Evolutionary conservation across 441 rosid genomes (phyloP).

Genomic region (Mallotus japonicus): DNA sequence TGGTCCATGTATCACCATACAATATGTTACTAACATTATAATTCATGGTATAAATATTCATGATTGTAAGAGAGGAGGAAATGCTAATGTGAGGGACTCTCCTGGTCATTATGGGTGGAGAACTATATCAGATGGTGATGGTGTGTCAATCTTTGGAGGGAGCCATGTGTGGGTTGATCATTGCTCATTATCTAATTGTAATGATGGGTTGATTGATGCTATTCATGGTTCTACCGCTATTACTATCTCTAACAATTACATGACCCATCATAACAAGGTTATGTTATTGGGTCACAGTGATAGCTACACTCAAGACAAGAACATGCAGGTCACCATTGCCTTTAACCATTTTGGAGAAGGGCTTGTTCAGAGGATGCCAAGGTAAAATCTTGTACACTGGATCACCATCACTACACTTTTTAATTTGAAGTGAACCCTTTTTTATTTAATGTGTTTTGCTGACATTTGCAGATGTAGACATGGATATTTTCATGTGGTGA

Average conservation of each 20-base stretch:
- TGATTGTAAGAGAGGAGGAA: constrained; percentile 87
- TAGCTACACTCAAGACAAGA: constrained; percentile 61
- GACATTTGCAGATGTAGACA: constrained; percentile 55
- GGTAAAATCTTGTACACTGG: constrained; percentile 36
- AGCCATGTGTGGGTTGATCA: constrained; percentile 94
- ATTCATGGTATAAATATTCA: constrained; percentile 83
- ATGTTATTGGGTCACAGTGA: constrained; percentile 89
- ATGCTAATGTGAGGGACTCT: constrained; percentile 67
- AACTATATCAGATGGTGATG: constrained; percentile 86
- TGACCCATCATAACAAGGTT: constrained; percentile 89
- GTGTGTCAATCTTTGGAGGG: constrained; percentile 80
- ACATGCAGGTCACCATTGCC: constrained; percentile 94
- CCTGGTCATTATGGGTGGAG: constrained; percentile 74
- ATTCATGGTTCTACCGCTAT: constrained; percentile 80
- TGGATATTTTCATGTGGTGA: constrained; percentile 75
- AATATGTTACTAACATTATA: constrained; percentile 80
- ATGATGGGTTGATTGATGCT: constrained; percentile 81
- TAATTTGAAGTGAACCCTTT: background rate
- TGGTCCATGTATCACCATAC: constrained; percentile 90
- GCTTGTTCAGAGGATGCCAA: constrained; percentile 90
- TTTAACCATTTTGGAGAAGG: constrained; percentile 97
- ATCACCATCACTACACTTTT: too few species aligned
- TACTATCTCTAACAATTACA: constrained; percentile 78
- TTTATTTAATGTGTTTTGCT: background rate
- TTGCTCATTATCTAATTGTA: constrained; percentile 70